Percentiles rank a stretch among this genome's conserved stretches.
Evolutionary conservation across 306 rosid genomes (phyloP).

Genomic region (Cicer chorassanicum): DNA sequence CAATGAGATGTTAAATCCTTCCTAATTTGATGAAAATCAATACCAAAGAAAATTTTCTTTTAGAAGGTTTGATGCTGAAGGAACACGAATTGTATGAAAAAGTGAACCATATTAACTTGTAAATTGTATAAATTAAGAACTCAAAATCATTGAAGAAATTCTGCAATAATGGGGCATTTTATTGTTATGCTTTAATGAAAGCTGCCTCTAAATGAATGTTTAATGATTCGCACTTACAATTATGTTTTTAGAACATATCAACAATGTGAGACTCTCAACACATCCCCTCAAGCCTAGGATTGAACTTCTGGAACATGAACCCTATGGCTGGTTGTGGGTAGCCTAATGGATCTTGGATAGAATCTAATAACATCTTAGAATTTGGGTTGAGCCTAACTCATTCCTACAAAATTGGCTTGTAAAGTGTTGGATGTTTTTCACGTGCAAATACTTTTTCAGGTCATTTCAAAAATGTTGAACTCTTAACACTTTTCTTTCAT

Average conservation of each 20-base stretch:
- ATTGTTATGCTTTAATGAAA: slow-evolving; percentile 22
- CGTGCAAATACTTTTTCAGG: not conserved
- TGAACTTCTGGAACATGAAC: too few relatives aligned
- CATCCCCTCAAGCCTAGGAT: too few relatives aligned
- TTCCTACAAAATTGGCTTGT: too few relatives aligned
- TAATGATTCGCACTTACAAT: not conserved
- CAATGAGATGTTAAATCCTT: not conserved
- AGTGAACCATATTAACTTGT: not conserved
- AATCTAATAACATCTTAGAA: too few relatives aligned
- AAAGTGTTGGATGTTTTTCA: not conserved
- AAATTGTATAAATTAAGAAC: not conserved
- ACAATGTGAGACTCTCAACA: too few relatives aligned
- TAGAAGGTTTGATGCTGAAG: slow-evolving; percentile 13
- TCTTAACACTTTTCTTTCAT: not conserved
- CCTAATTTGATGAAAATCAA: slow-evolving; percentile 13
- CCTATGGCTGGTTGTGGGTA: too few relatives aligned
- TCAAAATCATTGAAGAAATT: slow-evolving; percentile 11
- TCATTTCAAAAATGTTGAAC: not conserved
- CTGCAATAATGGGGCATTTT: slow-evolving; percentile 26
- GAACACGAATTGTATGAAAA: slow-evolving; percentile 11
- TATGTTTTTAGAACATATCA: too few relatives aligned
- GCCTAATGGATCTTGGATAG: too few relatives aligned
- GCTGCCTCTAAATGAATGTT: slow-evolving; percentile 8
- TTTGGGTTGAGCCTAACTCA: too few relatives aligned
- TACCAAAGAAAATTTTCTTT: not conserved